Evolutionary conservation across 2,329 filamentous ascomycete species (phyloP).

Genomic region (Rosellinia necatrix): DNA sequence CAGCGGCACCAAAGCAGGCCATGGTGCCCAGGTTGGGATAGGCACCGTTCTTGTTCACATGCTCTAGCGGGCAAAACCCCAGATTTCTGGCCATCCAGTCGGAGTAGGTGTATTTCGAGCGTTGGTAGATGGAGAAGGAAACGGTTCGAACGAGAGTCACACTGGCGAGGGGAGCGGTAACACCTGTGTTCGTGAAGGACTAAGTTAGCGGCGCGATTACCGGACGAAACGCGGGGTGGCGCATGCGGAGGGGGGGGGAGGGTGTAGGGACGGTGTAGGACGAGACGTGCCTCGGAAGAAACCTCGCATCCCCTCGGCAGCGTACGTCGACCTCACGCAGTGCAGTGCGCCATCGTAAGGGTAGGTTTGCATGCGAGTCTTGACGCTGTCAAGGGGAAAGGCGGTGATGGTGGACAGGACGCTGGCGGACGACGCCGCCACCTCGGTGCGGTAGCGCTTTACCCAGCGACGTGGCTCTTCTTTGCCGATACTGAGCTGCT

Average conservation of each 20-base stretch:
- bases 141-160: constrained; percentile 78
- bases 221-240: neutral
- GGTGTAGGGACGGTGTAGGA: no score
- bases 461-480: constrained; percentile 56
- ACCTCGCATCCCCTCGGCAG: constrained; percentile 70
- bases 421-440: constrained; percentile 77
- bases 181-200: constrained; percentile 53
- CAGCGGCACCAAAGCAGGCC: constrained; percentile 76
- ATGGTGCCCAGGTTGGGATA: constrained; percentile 76
- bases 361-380: constrained; percentile 89
- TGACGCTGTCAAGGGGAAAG: constrained; percentile 88
- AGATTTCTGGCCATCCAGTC: constrained; percentile 71
- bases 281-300: constrained; percentile 76
- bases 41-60: constrained; percentile 71
- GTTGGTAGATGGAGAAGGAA: constrained; percentile 80
- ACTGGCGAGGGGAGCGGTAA: constrained; percentile 78
- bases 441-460: constrained; percentile 79
- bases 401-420: constrained; percentile 77
- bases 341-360: constrained; percentile 75
- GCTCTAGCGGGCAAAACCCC: constrained; percentile 70
- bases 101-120: constrained; percentile 74
- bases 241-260: neutral
- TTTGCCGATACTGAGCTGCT: constrained; percentile 36
- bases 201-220: constrained; percentile 18
- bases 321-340: constrained; percentile 77